phyloP scores from a whole-genome alignment of 768 basidiomycete genomes.

The Phlebiopsis gigantea region DNA sequence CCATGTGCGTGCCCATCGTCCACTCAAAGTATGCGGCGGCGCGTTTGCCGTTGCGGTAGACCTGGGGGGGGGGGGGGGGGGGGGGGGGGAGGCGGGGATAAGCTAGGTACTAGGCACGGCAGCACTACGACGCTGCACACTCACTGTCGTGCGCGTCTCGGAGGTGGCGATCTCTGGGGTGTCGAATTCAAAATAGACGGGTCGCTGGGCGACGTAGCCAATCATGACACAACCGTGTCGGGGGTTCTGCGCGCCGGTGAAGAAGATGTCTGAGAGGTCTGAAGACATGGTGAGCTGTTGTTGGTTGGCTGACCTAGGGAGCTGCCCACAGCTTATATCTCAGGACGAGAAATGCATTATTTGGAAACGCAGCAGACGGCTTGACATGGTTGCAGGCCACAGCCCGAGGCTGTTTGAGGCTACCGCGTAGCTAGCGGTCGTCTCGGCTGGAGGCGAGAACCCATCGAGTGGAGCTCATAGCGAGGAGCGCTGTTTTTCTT shows the following conservation, averaged over 20 bases:
- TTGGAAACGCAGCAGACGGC: not conserved
- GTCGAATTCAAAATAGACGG: constrained; percentile 63
- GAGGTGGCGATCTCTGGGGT: constrained; percentile 38
- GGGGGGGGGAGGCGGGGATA: too few species aligned
- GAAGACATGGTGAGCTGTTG: not conserved
- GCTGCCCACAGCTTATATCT: not conserved
- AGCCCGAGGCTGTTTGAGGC: not conserved
- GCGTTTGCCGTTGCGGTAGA: constrained; percentile 44
- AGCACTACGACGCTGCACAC: constrained; percentile 15
- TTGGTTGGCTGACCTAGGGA: not conserved
- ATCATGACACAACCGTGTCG: constrained; percentile 61
- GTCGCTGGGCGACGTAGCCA: constrained; percentile 34
- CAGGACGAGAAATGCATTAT: not conserved
- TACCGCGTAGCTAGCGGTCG: not conserved
- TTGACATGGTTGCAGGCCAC: not conserved
- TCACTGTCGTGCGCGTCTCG: constrained; percentile 46
- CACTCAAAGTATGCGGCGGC: constrained; percentile 52
- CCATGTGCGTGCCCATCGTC: constrained; percentile 30
- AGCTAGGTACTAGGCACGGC: constrained; percentile 10
- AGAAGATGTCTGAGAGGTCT: constrained; percentile 39
- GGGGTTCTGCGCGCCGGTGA: constrained; percentile 67
- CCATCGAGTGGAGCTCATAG: not conserved
- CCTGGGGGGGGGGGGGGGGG: constrained; percentile 28
- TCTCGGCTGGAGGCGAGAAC: constrained; percentile 1
- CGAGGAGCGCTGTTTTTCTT: not conserved